Evolutionary conservation across 345 rosid species (phyloP).

Genomic region (Physaria fendleri): DNA sequence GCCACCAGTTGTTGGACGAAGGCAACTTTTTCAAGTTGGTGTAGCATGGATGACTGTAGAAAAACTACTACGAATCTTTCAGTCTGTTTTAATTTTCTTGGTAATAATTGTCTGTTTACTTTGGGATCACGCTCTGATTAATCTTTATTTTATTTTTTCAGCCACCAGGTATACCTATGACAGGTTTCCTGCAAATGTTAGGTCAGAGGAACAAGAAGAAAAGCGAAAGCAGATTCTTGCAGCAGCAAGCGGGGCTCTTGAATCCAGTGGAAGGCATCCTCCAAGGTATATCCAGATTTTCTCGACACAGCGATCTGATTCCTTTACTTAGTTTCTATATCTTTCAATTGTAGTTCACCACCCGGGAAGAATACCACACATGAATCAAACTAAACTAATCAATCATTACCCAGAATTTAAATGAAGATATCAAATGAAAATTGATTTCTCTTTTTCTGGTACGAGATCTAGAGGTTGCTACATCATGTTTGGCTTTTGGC

Average conservation of each 20-base stretch:
- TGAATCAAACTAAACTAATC: conserved; percentile 7
- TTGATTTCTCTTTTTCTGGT: background rate
- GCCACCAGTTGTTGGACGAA: conserved; percentile 15
- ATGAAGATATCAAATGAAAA: conserved; percentile 1
- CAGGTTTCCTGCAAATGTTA: conserved; percentile 83
- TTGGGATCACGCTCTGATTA: conserved; percentile 15
- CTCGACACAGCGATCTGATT: conserved; percentile 10
- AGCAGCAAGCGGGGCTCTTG: conserved; percentile 82
- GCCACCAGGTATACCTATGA: conserved; percentile 89
- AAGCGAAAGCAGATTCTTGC: conserved; percentile 94
- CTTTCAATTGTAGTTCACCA: conserved; percentile 57
- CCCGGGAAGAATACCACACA: conserved; percentile 50
- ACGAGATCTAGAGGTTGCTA: conserved; percentile 1
- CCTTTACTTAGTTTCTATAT: conserved; percentile 10
- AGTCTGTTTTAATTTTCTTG: conserved; percentile 7
- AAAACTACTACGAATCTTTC: background rate
- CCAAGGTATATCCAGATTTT: conserved; percentile 51
- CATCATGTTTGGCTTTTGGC: conserved; percentile 11
- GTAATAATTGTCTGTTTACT: background rate
- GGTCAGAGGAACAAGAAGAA: conserved; percentile 92
- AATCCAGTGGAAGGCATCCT: conserved; percentile 62
- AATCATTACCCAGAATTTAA: background rate
- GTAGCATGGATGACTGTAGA: background rate
- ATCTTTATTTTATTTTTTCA: conserved; percentile 31
- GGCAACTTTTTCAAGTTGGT: conserved; percentile 1